Conservation (phyloP, 164 flowering plant genomes). For the Houttuynia cordata region DNA sequence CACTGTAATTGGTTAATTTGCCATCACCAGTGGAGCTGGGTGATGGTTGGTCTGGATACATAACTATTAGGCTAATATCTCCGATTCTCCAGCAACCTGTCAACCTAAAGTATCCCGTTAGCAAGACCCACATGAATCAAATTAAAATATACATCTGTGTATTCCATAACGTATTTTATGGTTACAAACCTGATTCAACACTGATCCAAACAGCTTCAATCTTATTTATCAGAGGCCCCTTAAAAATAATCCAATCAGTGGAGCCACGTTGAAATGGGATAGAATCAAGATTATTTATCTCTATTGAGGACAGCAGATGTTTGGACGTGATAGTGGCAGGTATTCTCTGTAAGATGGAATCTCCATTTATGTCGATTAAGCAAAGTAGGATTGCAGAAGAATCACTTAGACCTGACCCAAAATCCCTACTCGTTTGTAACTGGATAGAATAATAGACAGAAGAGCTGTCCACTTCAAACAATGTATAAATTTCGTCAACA, state of each 20-base stretch:
- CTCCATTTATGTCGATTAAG: slow-evolving; percentile 60
- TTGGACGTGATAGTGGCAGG: slow-evolving; percentile 18
- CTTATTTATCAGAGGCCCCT: slow-evolving; percentile 52
- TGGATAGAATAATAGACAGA: slow-evolving; percentile 33
- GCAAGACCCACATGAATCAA: background rate
- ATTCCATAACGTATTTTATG: background rate
- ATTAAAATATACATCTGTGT: too few relatives aligned
- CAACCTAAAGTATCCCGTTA: slow-evolving; percentile 6
- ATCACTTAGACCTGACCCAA: slow-evolving; percentile 53
- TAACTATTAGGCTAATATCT: slow-evolving; percentile 33
- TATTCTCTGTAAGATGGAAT: slow-evolving; percentile 62
- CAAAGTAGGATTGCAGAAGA: slow-evolving; percentile 58
- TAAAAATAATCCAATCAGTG: slow-evolving; percentile 48
- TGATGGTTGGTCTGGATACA: slow-evolving; percentile 11
- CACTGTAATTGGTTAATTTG: slow-evolving; percentile 11
- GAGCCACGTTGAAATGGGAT: slow-evolving; percentile 61
- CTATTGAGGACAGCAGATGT: slow-evolving; percentile 10
- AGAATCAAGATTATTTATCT: slow-evolving; percentile 12
- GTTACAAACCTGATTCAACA: slow-evolving; percentile 56
- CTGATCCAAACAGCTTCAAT: slow-evolving; percentile 74
- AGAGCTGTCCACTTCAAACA: slow-evolving; percentile 16
- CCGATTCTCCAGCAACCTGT: slow-evolving; percentile 89
- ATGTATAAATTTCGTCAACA: slow-evolving; percentile 14
- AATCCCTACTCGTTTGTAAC: slow-evolving; percentile 47
- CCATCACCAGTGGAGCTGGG: slow-evolving; percentile 11